Percentiles rank a stretch among this genome's conserved stretches.
These are phyloP conservation scores for Paramecium pentaurelia DNA, from an alignment of 73 alveolate genomes.

Conservation along the genomic window DNA sequence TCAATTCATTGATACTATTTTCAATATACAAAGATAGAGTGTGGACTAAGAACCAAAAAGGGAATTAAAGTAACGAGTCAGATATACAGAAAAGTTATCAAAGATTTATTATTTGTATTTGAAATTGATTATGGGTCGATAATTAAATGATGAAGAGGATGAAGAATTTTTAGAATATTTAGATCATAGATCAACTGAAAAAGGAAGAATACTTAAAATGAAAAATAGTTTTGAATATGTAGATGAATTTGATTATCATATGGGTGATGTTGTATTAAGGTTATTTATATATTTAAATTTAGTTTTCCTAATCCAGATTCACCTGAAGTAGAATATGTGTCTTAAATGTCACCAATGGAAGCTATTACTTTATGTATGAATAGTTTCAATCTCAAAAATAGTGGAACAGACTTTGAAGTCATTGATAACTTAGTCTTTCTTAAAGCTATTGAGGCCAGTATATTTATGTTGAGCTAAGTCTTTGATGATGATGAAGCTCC, in stretches of 20 bases:
- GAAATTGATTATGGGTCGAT: background rate
- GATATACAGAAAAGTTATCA: background rate
- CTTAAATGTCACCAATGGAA: background rate
- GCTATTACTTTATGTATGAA: background rate
- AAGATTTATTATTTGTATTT: background rate
- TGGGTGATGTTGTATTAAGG: background rate
- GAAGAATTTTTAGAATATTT: background rate
- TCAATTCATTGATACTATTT: background rate
- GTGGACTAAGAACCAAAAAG: background rate
- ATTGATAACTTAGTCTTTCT: background rate
- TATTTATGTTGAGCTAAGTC: background rate
- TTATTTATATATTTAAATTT: background rate
- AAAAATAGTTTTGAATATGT: background rate
- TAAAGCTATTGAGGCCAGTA: background rate
- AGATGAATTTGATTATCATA: background rate
- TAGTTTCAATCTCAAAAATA: background rate
- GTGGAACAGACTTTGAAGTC: conserved; percentile 6
- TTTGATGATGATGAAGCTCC: background rate
- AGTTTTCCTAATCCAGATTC: background rate
- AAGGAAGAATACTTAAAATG: background rate
- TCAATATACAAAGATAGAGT: background rate
- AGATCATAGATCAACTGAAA: background rate
- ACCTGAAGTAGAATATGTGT: background rate
- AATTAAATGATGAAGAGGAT: background rate
- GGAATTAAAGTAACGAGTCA: background rate